A percentile compares a stretch with the other conserved stretches of the same genome.
Evolutionary conservation across 306 rosid species (phyloP).

Genomic region (Prunus dulcis): DNA sequence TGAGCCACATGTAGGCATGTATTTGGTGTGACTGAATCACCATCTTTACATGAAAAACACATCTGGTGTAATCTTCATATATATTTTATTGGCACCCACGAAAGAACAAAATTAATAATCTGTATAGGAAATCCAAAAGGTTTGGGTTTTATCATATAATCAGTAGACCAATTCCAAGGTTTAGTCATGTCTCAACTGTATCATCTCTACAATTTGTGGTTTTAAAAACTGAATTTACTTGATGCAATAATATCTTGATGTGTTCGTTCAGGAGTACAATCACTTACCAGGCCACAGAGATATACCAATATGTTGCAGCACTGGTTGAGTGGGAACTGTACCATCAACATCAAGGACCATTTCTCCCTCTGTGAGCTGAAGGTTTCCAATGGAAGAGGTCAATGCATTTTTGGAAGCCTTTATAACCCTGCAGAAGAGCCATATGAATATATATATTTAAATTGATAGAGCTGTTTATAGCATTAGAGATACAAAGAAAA

Average conservation of each 20-base stretch:
- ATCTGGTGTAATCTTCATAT: too few relatives aligned
- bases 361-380: slow-evolving; percentile 73
- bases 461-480: neutral
- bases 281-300: slow-evolving; percentile 90
- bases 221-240: neutral
- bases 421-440: slow-evolving; percentile 52
- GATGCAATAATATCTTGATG: neutral
- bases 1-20: too few relatives aligned
- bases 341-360: slow-evolving; percentile 85
- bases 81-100: too few relatives aligned
- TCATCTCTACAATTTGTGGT: neutral
- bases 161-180: neutral
- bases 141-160: neutral
- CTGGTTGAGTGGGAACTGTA: slow-evolving; percentile 85
- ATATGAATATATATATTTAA: neutral
- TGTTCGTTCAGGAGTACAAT: slow-evolving; percentile 4
- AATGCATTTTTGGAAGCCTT: slow-evolving; percentile 57
- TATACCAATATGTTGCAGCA: slow-evolving; percentile 88
- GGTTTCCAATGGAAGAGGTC: slow-evolving; percentile 53
- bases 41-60: too few relatives aligned
- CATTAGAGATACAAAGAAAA: neutral
- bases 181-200: slow-evolving; percentile 9
- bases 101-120: neutral
- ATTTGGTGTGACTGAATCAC: too few relatives aligned
- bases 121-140: neutral